phyloP scores from a whole-genome alignment of 345 rosid genomes.

The Pelargonium nanum region DNA sequence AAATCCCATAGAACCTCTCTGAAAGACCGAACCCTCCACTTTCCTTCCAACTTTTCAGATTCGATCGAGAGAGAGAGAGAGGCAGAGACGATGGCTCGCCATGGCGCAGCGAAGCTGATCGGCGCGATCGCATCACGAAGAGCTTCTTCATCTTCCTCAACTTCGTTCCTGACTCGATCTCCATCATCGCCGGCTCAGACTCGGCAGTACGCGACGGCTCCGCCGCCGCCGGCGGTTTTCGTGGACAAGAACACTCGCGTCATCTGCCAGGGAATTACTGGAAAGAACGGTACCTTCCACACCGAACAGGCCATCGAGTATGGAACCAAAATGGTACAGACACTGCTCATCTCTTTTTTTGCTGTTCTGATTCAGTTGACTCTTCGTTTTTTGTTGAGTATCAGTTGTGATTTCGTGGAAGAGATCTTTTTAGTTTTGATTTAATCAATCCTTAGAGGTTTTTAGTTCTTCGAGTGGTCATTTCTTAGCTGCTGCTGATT shows the following conservation, averaged over 20 bases:
- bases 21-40: background rate
- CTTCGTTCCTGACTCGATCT: background rate
- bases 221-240: slow-evolving; percentile 69
- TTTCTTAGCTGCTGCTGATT: too few relatives aligned
- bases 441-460: too few relatives aligned
- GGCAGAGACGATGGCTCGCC: slow-evolving; percentile 29
- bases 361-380: background rate
- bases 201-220: slow-evolving; percentile 46
- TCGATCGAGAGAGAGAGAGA: background rate
- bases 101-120: slow-evolving; percentile 24
- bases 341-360: background rate
- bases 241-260: slow-evolving; percentile 85
- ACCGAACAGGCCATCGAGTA: slow-evolving; percentile 96
- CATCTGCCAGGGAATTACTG: slow-evolving; percentile 94
- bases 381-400: background rate
- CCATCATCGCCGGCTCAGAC: slow-evolving; percentile 16
- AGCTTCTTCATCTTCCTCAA: slow-evolving; percentile 13
- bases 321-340: slow-evolving; percentile 84
- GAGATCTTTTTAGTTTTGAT: background rate
- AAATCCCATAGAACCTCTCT: background rate
- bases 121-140: slow-evolving; percentile 25
- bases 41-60: background rate
- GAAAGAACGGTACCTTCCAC: slow-evolving; percentile 88
- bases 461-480: too few relatives aligned
- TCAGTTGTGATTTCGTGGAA: background rate